These are phyloP conservation scores for Ceriops tagal DNA, from an alignment of 345 rosid genomes.

Conservation along the genomic window DNA sequence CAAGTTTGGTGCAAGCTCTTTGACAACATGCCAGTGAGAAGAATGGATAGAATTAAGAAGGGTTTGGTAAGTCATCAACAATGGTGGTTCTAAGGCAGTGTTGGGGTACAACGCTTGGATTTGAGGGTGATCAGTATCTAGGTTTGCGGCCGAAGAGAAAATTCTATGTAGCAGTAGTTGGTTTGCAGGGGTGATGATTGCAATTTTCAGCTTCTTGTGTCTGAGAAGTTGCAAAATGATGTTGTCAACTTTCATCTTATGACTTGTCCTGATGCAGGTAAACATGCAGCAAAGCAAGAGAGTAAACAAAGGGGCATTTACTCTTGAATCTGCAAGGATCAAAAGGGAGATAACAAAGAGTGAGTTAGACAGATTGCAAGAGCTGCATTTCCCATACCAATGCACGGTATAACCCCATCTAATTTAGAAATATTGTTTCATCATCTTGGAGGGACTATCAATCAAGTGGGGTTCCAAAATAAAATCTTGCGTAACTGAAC, in stretches of 20 bases:
- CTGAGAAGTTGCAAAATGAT: conserved; percentile 8
- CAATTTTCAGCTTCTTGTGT: conserved; percentile 11
- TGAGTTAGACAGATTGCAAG: too few relatives aligned
- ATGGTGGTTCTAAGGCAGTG: neutral
- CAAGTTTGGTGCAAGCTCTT: conserved; percentile 45
- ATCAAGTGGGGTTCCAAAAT: too few relatives aligned
- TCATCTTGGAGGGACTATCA: too few relatives aligned
- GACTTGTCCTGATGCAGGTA: neutral
- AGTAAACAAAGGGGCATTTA: neutral
- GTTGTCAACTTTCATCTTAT: conserved; percentile 33
- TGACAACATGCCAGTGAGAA: conserved; percentile 77
- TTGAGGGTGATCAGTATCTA: conserved; percentile 1
- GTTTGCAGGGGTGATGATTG: neutral
- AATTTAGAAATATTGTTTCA: too few relatives aligned
- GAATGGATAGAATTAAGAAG: conserved; percentile 37
- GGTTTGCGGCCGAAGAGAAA: conserved; percentile 24
- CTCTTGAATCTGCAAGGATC: too few relatives aligned
- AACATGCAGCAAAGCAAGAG: neutral
- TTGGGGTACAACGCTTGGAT: conserved; percentile 10
- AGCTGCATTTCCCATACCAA: too few relatives aligned
- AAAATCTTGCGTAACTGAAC: too few relatives aligned
- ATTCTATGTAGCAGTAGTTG: conserved; percentile 5
- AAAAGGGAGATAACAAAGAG: too few relatives aligned
- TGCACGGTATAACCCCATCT: too few relatives aligned
- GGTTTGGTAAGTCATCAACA: conserved; percentile 4